Percentiles rank a stretch among this genome's conserved stretches.
Conservation (phyloP, 1,284 basidiomycete genomes). For the Cystobasidium sp. region DNA sequence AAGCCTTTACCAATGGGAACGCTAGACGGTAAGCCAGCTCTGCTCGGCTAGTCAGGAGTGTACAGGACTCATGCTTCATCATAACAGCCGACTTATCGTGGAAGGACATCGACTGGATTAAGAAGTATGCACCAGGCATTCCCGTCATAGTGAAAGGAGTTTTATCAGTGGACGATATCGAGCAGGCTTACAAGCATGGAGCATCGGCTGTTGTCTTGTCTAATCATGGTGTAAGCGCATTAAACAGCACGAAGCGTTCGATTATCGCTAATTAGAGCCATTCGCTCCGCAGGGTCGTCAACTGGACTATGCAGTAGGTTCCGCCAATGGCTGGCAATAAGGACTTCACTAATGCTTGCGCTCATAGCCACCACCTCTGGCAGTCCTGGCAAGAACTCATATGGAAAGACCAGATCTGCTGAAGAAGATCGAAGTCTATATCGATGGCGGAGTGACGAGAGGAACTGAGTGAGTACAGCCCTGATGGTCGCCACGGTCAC, state of each 20-base stretch:
- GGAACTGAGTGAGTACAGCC: constrained; percentile 69
- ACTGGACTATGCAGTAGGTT: constrained; percentile 42
- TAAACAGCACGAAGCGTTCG: no score
- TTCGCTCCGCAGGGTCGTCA: constrained; percentile 37
- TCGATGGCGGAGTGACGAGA: constrained; percentile 72
- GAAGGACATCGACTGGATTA: constrained; percentile 61
- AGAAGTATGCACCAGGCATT: constrained; percentile 56
- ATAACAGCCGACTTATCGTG: constrained; percentile 52
- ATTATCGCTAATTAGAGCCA: no score
- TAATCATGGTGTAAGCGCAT: constrained; percentile 59
- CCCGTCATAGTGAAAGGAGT: constrained; percentile 61
- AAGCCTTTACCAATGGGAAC: constrained; percentile 29
- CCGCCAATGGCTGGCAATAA: background rate
- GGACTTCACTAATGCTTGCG: background rate
- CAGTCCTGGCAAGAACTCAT: constrained; percentile 18
- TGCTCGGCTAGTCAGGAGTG: no score
- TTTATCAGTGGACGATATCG: constrained; percentile 68
- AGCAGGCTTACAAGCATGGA: constrained; percentile 64
- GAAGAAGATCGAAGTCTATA: constrained; percentile 34
- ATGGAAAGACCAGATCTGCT: constrained; percentile 6
- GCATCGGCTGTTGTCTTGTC: constrained; percentile 58
- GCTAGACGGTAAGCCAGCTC: constrained; percentile 5
- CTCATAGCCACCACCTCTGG: constrained; percentile 3
- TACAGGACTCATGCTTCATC: no score
- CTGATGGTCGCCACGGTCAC: background rate